A percentile compares a stretch with the other conserved stretches of the same genome.
Evolutionary conservation across 371 early-diverging fungal species (phyloP).

Genomic region (Mucor lusitanicus): DNA sequence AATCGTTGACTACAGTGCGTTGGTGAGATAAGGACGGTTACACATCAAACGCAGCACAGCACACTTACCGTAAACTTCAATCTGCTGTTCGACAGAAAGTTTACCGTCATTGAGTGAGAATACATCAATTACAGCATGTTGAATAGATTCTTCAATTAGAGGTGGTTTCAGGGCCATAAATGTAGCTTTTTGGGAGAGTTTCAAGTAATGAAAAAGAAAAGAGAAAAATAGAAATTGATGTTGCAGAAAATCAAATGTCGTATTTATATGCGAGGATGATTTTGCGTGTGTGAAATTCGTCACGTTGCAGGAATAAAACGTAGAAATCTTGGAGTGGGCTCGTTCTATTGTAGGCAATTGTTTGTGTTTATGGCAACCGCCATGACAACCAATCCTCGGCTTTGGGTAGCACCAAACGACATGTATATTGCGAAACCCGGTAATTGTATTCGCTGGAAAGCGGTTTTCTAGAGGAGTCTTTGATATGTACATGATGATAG

Average conservation of each 20-base stretch:
- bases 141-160: conserved; percentile 13
- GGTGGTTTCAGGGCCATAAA: conserved; percentile 25
- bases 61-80: conserved; percentile 78
- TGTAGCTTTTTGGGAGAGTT: background rate
- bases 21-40: conserved; percentile 15
- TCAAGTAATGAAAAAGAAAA: background rate
- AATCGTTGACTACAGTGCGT: conserved; percentile 56
- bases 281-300: background rate
- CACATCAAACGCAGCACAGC: background rate
- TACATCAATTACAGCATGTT: conserved; percentile 42
- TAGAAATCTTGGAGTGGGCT: background rate
- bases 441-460: background rate
- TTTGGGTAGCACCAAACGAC: background rate
- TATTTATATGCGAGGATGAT: background rate
- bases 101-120: conserved; percentile 60
- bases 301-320: background rate
- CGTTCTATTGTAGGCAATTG: background rate
- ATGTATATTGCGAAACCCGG: background rate
- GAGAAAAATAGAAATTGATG: background rate
- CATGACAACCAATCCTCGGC: background rate
- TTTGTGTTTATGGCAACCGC: background rate
- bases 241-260: background rate
- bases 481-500: background rate
- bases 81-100: conserved; percentile 80
- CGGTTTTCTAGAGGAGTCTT: background rate